Conservation (phyloP, 192 early-diverging fungal genomes). For the Linnemannia schmuckeri region DNA sequence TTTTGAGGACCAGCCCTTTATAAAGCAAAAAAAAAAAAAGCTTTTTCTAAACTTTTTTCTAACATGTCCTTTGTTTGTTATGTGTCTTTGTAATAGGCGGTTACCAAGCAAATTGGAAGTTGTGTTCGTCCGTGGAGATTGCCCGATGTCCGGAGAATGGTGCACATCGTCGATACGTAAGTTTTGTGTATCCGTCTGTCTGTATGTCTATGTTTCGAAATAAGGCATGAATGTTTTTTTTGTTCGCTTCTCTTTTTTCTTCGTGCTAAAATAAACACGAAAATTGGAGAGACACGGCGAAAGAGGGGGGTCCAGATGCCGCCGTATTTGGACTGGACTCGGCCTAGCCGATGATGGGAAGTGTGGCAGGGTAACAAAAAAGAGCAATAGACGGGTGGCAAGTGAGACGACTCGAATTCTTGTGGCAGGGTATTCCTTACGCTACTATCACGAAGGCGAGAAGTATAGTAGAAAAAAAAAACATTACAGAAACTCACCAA, state of each 20-base stretch:
- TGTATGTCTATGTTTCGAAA: not conserved
- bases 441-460: not conserved
- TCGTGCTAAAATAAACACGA: not conserved
- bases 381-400: too few relatives aligned
- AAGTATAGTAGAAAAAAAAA: not conserved
- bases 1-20: not conserved
- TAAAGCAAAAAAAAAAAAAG: not conserved
- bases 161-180: constrained; percentile 56
- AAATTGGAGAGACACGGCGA: too few relatives aligned
- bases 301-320: too few relatives aligned
- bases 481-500: too few relatives aligned
- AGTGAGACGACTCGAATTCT: too few relatives aligned
- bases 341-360: too few relatives aligned
- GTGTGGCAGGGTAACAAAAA: too few relatives aligned
- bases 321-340: too few relatives aligned
- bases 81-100: not conserved
- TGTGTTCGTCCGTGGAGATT: constrained; percentile 52
- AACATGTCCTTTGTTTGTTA: not conserved
- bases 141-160: constrained; percentile 42
- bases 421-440: too few relatives aligned
- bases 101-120: constrained; percentile 52
- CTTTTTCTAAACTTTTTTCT: not conserved
- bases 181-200: not conserved
- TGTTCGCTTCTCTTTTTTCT: not conserved
- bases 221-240: not conserved